phyloP scores from a whole-genome alignment of 805 yeast genomes.

The Candida boleticola region DNA sequence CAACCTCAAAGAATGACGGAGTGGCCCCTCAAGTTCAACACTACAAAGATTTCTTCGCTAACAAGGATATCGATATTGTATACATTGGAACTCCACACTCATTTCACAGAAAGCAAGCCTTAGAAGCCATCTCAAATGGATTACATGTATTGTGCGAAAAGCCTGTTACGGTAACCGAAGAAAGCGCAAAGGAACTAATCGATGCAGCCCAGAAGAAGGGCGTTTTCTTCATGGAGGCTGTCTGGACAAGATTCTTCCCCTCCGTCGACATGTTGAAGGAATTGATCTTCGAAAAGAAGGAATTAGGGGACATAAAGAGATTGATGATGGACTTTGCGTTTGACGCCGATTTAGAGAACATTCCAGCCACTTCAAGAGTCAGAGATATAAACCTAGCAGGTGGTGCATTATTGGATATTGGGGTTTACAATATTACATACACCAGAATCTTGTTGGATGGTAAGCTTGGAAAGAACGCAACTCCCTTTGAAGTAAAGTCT shows the following conservation, averaged over 20 bases:
- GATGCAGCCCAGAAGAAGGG: slow-evolving; percentile 43
- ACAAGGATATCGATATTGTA: slow-evolving; percentile 45
- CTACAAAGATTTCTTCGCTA: slow-evolving; percentile 46
- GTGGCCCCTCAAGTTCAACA: slow-evolving; percentile 23
- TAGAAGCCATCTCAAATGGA: slow-evolving; percentile 40
- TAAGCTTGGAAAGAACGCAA: slow-evolving; percentile 26
- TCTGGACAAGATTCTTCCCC: slow-evolving; percentile 59
- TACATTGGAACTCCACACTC: slow-evolving; percentile 58
- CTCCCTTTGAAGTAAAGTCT: slow-evolving; percentile 27
- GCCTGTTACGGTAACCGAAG: slow-evolving; percentile 48
- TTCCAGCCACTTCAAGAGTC: slow-evolving; percentile 34
- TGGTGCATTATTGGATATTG: slow-evolving; percentile 56
- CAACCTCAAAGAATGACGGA: slow-evolving; percentile 20
- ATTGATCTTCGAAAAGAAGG: slow-evolving; percentile 37
- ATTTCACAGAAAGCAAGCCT: slow-evolving; percentile 46
- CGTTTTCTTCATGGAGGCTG: slow-evolving; percentile 56
- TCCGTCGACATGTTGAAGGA: slow-evolving; percentile 32
- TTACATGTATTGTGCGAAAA: slow-evolving; percentile 57
- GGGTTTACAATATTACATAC: slow-evolving; percentile 51
- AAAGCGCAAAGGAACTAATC: slow-evolving; percentile 42
- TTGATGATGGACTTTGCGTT: slow-evolving; percentile 43
- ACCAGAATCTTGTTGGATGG: slow-evolving; percentile 38
- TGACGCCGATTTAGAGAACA: slow-evolving; percentile 28
- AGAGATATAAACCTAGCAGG: slow-evolving; percentile 50
- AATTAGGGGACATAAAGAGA: slow-evolving; percentile 47